These are phyloP conservation scores for Phytophthora nicotianae DNA, from an alignment of 352 stramenopile species.

Conservation along the genomic window DNA sequence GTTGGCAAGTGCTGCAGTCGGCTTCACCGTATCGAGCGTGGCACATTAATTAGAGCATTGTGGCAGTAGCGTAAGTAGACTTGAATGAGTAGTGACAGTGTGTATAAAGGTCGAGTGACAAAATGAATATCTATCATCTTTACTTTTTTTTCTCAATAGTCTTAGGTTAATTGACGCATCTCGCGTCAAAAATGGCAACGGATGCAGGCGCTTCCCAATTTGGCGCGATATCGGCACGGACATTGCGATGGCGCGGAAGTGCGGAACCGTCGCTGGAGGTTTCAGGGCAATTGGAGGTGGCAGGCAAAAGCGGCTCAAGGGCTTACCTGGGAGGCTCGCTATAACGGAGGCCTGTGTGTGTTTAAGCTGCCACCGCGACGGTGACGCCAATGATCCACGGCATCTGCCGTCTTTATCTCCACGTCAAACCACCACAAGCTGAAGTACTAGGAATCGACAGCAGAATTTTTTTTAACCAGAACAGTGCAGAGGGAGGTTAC, in stretches of 20 bases:
- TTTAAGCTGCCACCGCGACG: constrained; percentile 8
- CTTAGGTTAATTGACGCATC: background rate
- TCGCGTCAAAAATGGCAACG: constrained; percentile 3
- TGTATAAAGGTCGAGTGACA: constrained; percentile 26
- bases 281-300: constrained; percentile 33
- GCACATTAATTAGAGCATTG: constrained; percentile 31
- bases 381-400: constrained; percentile 41
- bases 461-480: constrained; percentile 9
- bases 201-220: constrained; percentile 29
- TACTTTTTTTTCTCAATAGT: background rate
- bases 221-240: constrained; percentile 6
- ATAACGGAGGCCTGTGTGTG: constrained; percentile 1
- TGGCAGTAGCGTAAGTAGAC: constrained; percentile 29
- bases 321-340: background rate
- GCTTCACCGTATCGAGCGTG: constrained; percentile 25
- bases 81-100: constrained; percentile 15
- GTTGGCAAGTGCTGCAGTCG: constrained; percentile 64
- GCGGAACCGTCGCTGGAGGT: constrained; percentile 38
- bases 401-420: constrained; percentile 22
- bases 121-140: constrained; percentile 33
- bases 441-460: constrained; percentile 6
- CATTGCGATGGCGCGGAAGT: constrained; percentile 15
- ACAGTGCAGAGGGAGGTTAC: background rate
- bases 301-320: constrained; percentile 4
- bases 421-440: constrained; percentile 14